Percentiles rank a stretch among this genome's conserved stretches.
Evolutionary conservation across 139 green algal genomes (phyloP).

Genomic region (Chlamydomonas incerta): DNA sequence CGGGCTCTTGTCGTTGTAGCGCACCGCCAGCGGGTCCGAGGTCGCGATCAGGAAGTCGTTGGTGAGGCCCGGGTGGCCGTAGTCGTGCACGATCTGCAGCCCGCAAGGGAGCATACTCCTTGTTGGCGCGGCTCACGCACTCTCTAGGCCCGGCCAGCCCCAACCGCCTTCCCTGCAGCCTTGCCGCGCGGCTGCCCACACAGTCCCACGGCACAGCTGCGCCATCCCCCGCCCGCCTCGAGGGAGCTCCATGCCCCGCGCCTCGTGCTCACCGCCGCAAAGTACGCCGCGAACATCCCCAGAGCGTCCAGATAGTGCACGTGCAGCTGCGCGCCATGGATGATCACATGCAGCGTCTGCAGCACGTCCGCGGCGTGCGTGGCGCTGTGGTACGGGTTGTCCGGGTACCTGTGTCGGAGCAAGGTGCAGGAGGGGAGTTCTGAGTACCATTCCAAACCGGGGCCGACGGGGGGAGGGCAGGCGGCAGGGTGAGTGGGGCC

Average conservation of each 20-base stretch:
- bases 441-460: too few species aligned
- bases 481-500: too few species aligned
- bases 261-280: constrained; percentile 22
- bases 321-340: constrained; percentile 30
- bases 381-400: constrained; percentile 64
- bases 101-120: background rate
- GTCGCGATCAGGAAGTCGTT: constrained; percentile 60
- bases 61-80: constrained; percentile 56
- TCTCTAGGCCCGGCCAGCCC: too few species aligned
- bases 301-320: constrained; percentile 21
- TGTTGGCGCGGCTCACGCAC: background rate
- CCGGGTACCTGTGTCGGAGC: constrained; percentile 14
- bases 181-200: background rate
- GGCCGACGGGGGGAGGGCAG: too few species aligned
- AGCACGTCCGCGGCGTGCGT: constrained; percentile 61
- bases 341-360: constrained; percentile 60
- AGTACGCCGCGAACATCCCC: constrained; percentile 25
- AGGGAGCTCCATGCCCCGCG: too few species aligned
- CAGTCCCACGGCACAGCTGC: background rate
- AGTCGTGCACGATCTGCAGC: constrained; percentile 42
- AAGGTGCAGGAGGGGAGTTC: too few species aligned
- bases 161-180: background rate
- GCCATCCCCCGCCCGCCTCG: too few species aligned
- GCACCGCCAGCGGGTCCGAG: constrained; percentile 35
- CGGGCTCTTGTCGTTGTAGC: constrained; percentile 57